These are phyloP conservation scores for Schizosaccharomyces versatilis DNA, from an alignment of 1,139 yeast species.

Conservation along the genomic window DNA sequence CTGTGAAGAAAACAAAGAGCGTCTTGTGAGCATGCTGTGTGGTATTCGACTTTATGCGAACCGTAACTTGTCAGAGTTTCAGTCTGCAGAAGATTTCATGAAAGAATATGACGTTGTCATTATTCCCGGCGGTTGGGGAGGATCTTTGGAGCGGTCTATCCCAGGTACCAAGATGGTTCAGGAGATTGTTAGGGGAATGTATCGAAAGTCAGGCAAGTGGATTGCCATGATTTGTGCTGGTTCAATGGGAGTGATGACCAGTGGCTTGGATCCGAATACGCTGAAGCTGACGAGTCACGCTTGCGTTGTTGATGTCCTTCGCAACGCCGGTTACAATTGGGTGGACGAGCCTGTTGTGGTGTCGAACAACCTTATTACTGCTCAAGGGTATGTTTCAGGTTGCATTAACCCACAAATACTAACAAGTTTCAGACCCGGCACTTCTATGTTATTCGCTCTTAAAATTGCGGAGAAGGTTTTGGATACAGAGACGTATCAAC, in stretches of 20 bases:
- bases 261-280: not conserved
- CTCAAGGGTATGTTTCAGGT: not conserved
- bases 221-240: constrained; percentile 4
- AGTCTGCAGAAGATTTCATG: not conserved
- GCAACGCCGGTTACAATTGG: not conserved
- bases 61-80: not conserved
- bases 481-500: not conserved
- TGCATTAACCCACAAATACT: not conserved
- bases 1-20: not conserved
- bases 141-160: not conserved
- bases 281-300: constrained; percentile 1
- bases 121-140: constrained; percentile 3
- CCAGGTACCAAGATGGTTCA: not conserved
- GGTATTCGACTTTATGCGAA: not conserved
- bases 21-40: not conserved
- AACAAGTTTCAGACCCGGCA: not conserved
- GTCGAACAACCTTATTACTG: not conserved
- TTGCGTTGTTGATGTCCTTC: not conserved
- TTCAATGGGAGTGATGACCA: not conserved
- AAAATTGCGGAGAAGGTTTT: not conserved
- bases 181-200: not conserved
- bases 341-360: constrained; percentile 2
- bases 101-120: constrained; percentile 1
- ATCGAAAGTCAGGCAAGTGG: not conserved
- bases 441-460: constrained; percentile 1